A percentile compares a stretch with the other conserved stretches of the same genome.
phyloP scores from a whole-genome alignment of 2,329 filamentous ascomycete genomes.

The Fusarium papillatum region DNA sequence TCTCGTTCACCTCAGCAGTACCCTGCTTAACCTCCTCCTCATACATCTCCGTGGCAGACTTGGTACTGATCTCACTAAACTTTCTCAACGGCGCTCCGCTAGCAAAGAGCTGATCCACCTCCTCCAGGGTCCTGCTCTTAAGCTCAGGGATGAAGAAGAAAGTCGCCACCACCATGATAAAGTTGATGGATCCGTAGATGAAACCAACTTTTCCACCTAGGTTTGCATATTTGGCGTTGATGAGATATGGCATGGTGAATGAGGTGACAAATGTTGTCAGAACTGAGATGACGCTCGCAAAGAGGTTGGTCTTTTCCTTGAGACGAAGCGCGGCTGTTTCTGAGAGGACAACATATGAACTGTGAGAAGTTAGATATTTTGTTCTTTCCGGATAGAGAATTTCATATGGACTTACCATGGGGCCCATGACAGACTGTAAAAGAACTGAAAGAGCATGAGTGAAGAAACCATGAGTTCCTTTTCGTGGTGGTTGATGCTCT shows the following conservation, averaged over 20 bases:
- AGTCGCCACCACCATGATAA: constrained; percentile 55
- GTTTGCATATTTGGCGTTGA: constrained; percentile 51
- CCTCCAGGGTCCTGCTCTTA: constrained; percentile 48
- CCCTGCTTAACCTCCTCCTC: background rate
- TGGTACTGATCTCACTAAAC: constrained; percentile 11
- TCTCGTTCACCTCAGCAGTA: background rate
- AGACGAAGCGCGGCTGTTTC: constrained; percentile 43
- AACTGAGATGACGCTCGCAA: constrained; percentile 46
- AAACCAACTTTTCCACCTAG: constrained; percentile 53
- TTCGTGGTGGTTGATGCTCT: constrained; percentile 62
- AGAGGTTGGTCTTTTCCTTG: constrained; percentile 48
- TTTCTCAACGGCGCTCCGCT: constrained; percentile 30
- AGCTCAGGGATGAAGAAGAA: constrained; percentile 61
- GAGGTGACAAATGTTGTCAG: constrained; percentile 48
- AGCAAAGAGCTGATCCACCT: constrained; percentile 40
- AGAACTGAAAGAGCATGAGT: constrained; percentile 42
- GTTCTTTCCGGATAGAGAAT: background rate
- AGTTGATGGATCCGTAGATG: constrained; percentile 54
- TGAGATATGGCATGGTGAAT: constrained; percentile 54
- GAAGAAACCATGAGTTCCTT: constrained; percentile 59
- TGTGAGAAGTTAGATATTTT: constrained; percentile 1
- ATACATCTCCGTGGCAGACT: background rate
- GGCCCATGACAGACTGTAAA: constrained; percentile 45
- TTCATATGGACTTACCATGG: constrained; percentile 26
- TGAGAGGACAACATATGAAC: constrained; percentile 43